Conservation (phyloP, 495 filamentous ascomycete species). For the Neurospora intermedia region DNA sequence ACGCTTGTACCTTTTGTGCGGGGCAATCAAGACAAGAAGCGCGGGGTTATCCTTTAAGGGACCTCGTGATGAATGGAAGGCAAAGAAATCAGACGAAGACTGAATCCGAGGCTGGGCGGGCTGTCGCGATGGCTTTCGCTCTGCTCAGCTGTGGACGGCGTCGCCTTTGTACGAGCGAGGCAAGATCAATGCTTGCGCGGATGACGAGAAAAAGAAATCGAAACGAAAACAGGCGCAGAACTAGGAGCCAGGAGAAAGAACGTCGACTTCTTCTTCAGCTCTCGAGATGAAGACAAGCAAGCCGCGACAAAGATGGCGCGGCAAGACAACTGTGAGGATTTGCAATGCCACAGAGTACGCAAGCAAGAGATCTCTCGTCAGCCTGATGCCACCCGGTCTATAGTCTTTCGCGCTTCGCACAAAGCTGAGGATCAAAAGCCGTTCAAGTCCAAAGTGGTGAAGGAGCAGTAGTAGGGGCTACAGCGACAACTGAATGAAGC, state of each 20-base stretch:
- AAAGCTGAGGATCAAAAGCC: neutral
- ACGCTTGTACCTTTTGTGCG: neutral
- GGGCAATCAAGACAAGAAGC: neutral
- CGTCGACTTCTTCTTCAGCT: neutral
- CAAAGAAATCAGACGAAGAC: neutral
- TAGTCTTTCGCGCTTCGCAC: neutral
- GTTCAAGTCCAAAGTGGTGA: neutral
- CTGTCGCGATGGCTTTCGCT: neutral
- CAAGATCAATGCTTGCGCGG: neutral
- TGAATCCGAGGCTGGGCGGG: neutral
- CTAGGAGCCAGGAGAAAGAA: neutral
- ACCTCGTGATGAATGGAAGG: neutral
- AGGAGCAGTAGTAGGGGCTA: neutral
- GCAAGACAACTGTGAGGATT: neutral
- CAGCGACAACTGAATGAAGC: conserved; percentile 1
- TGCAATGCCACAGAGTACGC: neutral
- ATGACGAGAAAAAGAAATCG: neutral
- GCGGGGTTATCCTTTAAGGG: neutral
- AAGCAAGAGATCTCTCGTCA: neutral
- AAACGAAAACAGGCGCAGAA: neutral
- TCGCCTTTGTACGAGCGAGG: neutral
- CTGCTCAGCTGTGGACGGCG: neutral
- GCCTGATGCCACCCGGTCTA: neutral
- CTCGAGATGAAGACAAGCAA: neutral
- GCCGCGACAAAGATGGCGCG: neutral